Conservation (phyloP, 108 stramenopile species). For the Mayamaea pseudoterrestris region DNA sequence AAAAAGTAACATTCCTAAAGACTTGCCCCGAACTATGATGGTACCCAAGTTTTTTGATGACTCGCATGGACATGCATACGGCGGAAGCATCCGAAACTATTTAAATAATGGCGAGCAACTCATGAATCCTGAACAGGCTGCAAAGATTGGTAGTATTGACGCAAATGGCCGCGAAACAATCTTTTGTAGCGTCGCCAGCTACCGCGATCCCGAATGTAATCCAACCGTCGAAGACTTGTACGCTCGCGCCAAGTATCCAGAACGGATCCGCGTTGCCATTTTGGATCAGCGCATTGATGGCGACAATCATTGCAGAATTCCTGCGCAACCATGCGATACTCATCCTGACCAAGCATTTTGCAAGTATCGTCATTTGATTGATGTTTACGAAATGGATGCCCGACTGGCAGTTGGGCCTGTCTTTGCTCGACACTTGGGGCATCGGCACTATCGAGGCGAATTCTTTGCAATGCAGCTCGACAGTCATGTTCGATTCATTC, state of each 20-base stretch:
- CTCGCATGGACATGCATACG: constrained; percentile 15
- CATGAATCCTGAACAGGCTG: constrained; percentile 52
- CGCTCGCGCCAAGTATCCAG: constrained; percentile 56
- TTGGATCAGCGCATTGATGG: constrained; percentile 53
- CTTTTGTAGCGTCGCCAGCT: constrained; percentile 60
- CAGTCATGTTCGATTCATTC: constrained; percentile 83
- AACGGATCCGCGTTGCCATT: constrained; percentile 64
- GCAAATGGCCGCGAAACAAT: constrained; percentile 33
- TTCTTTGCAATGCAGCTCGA: constrained; percentile 93
- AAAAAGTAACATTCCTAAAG: constrained; percentile 2
- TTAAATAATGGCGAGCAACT: constrained; percentile 53
- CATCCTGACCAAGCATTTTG: constrained; percentile 58
- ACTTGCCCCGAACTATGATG: constrained; percentile 9
- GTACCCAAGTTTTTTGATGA: constrained; percentile 33
- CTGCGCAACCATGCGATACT: constrained; percentile 34
- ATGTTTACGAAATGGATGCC: constrained; percentile 52
- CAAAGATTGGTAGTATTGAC: constrained; percentile 32
- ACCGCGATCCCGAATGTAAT: constrained; percentile 72
- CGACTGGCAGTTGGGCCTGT: constrained; percentile 70
- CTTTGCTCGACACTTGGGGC: constrained; percentile 78
- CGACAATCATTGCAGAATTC: constrained; percentile 29
- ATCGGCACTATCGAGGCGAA: constrained; percentile 84
- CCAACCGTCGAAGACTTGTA: constrained; percentile 65
- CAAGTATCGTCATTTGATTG: constrained; percentile 42
- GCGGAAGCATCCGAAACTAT: constrained; percentile 36